These are phyloP conservation scores for Hypoxylon sp. DNA, from an alignment of 2,329 filamentous ascomycete genomes.

Conservation along the genomic window DNA sequence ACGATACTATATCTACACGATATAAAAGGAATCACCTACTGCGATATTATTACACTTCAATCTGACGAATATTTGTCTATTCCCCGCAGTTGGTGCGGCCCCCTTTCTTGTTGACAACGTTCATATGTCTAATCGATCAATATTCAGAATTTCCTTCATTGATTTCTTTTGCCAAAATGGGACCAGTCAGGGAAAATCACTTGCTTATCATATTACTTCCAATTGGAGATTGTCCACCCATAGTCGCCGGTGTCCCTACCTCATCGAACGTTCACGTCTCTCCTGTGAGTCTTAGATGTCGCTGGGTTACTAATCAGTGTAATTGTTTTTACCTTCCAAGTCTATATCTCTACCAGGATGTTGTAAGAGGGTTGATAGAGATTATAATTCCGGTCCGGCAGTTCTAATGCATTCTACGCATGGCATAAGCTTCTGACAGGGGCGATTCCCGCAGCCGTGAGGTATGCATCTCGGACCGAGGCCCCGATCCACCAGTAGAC, in stretches of 20 bases:
- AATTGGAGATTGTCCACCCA: background rate
- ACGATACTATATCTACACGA: background rate
- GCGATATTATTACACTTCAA: too few relatives aligned
- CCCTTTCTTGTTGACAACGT: too few relatives aligned
- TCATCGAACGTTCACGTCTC: background rate
- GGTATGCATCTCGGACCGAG: background rate
- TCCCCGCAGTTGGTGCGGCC: too few relatives aligned
- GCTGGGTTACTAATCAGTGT: background rate
- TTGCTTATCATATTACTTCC: background rate
- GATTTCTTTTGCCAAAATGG: too few relatives aligned
- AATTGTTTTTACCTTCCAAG: background rate
- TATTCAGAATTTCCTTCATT: too few relatives aligned
- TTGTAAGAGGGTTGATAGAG: background rate
- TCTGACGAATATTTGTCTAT: too few relatives aligned
- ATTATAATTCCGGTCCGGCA: background rate
- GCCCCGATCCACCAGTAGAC: background rate
- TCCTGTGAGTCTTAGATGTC: background rate
- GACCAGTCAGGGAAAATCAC: too few relatives aligned
- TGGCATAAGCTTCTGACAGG: background rate
- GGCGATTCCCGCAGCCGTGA: background rate
- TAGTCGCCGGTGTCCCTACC: background rate
- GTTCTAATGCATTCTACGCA: conserved; percentile 2
- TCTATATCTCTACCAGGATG: background rate
- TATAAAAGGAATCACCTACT: too few relatives aligned
- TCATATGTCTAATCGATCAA: too few relatives aligned